Percentiles rank a stretch among this genome's conserved stretches.
phyloP scores from a whole-genome alignment of 192 early-diverging fungal species.

The Anaeromyces robustus region DNA sequence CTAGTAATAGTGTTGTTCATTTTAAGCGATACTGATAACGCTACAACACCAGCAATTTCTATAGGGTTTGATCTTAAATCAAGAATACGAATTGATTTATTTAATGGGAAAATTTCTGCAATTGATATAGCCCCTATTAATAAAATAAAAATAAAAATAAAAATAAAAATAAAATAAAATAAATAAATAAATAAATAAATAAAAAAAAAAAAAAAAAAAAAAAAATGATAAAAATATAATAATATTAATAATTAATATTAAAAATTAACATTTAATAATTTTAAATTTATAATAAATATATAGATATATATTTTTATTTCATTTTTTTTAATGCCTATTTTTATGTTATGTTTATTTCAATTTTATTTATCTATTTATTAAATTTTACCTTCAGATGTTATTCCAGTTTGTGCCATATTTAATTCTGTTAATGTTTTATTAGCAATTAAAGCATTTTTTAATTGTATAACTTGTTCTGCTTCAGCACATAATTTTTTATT shows the following conservation, averaged over 20 bases:
- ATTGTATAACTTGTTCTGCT: not conserved
- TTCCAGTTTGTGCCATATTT: not conserved
- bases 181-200: no score
- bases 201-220: no score
- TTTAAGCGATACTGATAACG: constrained; percentile 62
- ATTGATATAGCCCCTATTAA: constrained; percentile 45
- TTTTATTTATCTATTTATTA: not conserved
- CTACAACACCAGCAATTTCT: constrained; percentile 64
- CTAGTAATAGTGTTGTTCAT: constrained; percentile 58
- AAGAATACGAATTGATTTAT: constrained; percentile 42
- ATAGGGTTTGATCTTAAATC: constrained; percentile 68
- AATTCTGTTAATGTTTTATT: not conserved
- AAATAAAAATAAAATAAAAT: no score
- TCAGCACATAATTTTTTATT: not conserved
- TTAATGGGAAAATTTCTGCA: constrained; percentile 69
- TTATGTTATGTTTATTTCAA: not conserved
- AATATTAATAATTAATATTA: no score
- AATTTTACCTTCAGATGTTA: not conserved
- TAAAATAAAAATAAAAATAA: constrained; percentile 2
- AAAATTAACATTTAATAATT: no score
- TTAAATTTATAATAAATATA: no score
- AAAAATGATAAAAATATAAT: no score
- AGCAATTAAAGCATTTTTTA: not conserved
- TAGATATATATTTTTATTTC: no score
- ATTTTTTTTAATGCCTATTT: no score